These are phyloP conservation scores for Aulographum hederae DNA, from an alignment of 2,329 filamentous ascomycete genomes.

Conservation along the genomic window DNA sequence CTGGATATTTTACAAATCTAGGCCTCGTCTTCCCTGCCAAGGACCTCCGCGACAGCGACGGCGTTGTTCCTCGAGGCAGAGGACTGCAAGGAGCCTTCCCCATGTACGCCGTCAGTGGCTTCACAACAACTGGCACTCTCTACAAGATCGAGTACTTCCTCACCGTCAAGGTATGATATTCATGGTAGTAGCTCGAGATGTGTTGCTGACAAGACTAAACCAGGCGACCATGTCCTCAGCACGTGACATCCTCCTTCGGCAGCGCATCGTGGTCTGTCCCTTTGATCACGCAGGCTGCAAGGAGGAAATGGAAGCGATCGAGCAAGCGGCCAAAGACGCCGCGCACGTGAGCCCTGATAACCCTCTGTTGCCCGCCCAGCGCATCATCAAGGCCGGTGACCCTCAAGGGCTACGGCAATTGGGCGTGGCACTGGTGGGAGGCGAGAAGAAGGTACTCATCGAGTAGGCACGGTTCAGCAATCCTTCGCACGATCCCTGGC, in stretches of 20 bases:
- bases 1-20: constrained; percentile 83
- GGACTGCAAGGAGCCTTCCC: constrained; percentile 84
- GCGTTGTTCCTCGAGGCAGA: constrained; percentile 67
- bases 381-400: constrained; percentile 66
- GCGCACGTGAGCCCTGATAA: constrained; percentile 75
- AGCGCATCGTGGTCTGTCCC: constrained; percentile 90
- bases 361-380: constrained; percentile 75
- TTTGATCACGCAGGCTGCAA: constrained; percentile 91
- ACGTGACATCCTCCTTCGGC: constrained; percentile 70
- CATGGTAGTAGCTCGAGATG: too few relatives aligned
- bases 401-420: constrained; percentile 40
- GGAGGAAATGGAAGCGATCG: constrained; percentile 96
- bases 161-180: constrained; percentile 64
- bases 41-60: constrained; percentile 71
- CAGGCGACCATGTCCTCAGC: constrained; percentile 79
- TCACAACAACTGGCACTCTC: constrained; percentile 81
- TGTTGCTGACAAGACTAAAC: too few relatives aligned
- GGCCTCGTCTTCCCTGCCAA: constrained; percentile 81
- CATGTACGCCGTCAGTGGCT: constrained; percentile 71
- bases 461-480: constrained; percentile 39
- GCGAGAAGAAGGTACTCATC: constrained; percentile 43
- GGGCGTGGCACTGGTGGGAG: constrained; percentile 44
- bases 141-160: constrained; percentile 99
- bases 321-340: constrained; percentile 86
- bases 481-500: too few relatives aligned